Evolutionary conservation across 1,139 yeast species (phyloP).

Genomic region (Tardiomyces depauwii): DNA sequence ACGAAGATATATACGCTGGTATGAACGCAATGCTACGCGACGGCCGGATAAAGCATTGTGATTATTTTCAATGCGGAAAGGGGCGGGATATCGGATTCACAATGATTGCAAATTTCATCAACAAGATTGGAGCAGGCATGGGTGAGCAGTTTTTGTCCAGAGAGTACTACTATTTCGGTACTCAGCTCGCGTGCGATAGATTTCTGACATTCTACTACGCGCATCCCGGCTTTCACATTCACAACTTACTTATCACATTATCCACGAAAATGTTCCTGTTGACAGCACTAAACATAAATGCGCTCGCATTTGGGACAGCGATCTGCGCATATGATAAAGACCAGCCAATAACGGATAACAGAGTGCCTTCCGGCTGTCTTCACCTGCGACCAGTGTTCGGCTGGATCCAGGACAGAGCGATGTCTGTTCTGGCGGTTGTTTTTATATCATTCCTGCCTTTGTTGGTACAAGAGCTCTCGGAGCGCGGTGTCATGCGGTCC

Average conservation of each 20-base stretch:
- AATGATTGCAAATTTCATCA: constrained; percentile 72
- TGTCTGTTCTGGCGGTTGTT: constrained; percentile 75
- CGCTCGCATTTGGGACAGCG: constrained; percentile 26
- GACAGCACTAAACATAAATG: constrained; percentile 55
- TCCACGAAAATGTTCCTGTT: constrained; percentile 65
- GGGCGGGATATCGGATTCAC: constrained; percentile 86
- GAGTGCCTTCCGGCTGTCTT: constrained; percentile 46
- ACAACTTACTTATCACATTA: constrained; percentile 65
- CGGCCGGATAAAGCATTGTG: constrained; percentile 80
- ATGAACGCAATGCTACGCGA: constrained; percentile 76
- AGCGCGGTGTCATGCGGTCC: constrained; percentile 62
- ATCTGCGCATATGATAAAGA: constrained; percentile 44
- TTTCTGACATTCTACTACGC: constrained; percentile 82
- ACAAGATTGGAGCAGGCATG: constrained; percentile 92
- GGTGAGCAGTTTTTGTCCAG: constrained; percentile 86
- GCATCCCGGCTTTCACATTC: constrained; percentile 83
- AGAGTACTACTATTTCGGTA: constrained; percentile 75
- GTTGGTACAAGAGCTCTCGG: constrained; percentile 67
- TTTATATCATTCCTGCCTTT: constrained; percentile 76
- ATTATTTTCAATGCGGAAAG: constrained; percentile 83
- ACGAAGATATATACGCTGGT: constrained; percentile 89
- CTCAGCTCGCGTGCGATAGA: constrained; percentile 66
- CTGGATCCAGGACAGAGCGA: constrained; percentile 73
- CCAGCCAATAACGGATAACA: not conserved
- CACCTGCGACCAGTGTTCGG: constrained; percentile 61